Base-by-base conservation (phyloP, 371 early-diverging fungal genomes). In the Funneliformis caledonium region DNA sequence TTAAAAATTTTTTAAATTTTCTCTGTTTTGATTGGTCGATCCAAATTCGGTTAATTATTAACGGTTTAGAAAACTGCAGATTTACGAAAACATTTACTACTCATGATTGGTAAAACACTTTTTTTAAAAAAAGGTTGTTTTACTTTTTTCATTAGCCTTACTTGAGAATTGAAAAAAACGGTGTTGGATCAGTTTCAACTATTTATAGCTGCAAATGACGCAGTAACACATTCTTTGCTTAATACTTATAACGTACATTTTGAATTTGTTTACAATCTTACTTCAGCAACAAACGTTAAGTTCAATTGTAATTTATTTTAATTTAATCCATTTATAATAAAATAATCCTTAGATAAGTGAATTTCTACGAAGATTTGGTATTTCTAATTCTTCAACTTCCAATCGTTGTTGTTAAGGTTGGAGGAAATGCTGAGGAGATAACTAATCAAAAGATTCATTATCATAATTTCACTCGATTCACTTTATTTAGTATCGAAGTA, bases 171-270 rank as follows among this genome's bases (percentile, higher is more conserved):
- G 14, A 56, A n/a, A 19, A 45, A 72, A 89, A 26, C 26, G 89
- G 85, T 89, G 8, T 52, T 88, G 19, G 84, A 84, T 75, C 45
- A 42, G 8, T 83, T 85, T 45, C 88, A 88, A 80, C 74, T 85
- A n/a, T 76, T 90, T 8, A 78, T 88, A 1, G 89, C 89, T 0
- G 80, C 78, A 6, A 85, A 88, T 56, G 83, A 86, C 60, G 89
- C 90, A 7, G 80, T 88, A 81, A 68, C 77, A 26, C 67, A 74
- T 19, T 76, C 85, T 14, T 86, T 84, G 12, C 72, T 89, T 22
- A 88, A 87, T 72, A 88, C 88, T 10, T 85, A 85, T 62, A 88
- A 87, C 81, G 75, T 90, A 22, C 81, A 90, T 78, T 90, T 89
- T 16, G 89, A 90, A 82, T 85, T 89, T 61, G 83, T 88, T 14